Conservation (phyloP, 306 rosid species). For the Argentina anserina region DNA sequence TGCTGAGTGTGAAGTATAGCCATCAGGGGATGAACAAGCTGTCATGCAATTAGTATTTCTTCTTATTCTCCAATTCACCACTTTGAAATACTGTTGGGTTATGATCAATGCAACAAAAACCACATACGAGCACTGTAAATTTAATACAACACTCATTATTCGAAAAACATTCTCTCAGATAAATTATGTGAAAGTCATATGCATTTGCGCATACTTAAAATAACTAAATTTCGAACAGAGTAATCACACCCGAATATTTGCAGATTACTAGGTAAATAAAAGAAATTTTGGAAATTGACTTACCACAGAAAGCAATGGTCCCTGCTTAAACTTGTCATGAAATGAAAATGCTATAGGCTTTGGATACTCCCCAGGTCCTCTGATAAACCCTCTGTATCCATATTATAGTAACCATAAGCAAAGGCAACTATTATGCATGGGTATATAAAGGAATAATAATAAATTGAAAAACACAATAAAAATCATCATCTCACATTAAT, state of each 20-base stretch:
- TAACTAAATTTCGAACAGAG: neutral
- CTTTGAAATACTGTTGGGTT: neutral
- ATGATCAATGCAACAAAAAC: neutral
- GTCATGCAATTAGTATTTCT: neutral
- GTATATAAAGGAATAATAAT: neutral
- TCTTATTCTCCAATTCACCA: neutral
- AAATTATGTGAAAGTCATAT: neutral
- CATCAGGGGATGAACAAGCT: neutral
- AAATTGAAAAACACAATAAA: neutral
- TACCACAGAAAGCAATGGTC: slow-evolving; percentile 93
- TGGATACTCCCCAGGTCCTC: slow-evolving; percentile 93
- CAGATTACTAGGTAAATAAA: neutral
- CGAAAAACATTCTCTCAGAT: neutral
- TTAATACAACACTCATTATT: neutral
- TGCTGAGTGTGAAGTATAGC: neutral
- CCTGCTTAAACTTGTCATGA: slow-evolving; percentile 82
- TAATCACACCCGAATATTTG: neutral
- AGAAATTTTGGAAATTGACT: slow-evolving; percentile 20
- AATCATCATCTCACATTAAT: slow-evolving; percentile 61
- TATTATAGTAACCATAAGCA: slow-evolving; percentile 8
- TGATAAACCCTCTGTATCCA: slow-evolving; percentile 74
- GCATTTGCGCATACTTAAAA: neutral
- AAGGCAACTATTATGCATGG: neutral
- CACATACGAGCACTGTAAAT: neutral
- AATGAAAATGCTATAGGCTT: slow-evolving; percentile 75